Evolutionary conservation across 371 early-diverging fungal genomes (phyloP).

Genomic region (Quaeritorhiza haematococci): DNA sequence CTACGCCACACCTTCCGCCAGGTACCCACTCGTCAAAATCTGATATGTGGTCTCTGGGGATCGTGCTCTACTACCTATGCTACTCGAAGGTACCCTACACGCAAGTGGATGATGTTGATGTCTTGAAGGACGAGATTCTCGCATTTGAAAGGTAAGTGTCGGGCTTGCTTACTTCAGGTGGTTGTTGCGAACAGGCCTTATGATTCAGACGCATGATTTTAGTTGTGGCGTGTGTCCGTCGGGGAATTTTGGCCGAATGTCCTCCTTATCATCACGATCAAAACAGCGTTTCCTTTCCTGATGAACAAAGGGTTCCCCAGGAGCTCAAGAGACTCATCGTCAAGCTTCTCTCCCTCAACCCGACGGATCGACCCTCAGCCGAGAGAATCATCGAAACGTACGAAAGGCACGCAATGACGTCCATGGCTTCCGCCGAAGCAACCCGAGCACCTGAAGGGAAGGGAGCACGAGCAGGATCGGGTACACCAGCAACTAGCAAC

Average conservation of each 20-base stretch:
- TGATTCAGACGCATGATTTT: no score
- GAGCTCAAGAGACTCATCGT: constrained; percentile 18
- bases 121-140: constrained; percentile 71
- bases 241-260: no score
- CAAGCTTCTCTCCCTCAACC: constrained; percentile 16
- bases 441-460: no score
- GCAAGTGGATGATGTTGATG: constrained; percentile 83
- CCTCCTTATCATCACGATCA: no score
- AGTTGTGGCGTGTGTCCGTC: no score
- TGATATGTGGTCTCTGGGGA: constrained; percentile 93
- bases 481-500: no score
- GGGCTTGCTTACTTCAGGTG: no score
- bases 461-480: no score
- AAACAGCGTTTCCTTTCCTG: no score
- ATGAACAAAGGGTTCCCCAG: constrained; percentile 17
- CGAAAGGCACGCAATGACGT: no score
- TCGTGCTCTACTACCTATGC: constrained; percentile 86
- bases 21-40: constrained; percentile 77
- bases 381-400: constrained; percentile 23
- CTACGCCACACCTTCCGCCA: constrained; percentile 7
- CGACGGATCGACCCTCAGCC: constrained; percentile 17
- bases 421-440: no score
- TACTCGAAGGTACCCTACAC: constrained; percentile 78
- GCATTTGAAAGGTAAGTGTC: constrained; percentile 35
- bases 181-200: no score